phyloP scores from a whole-genome alignment of 2,329 filamentous ascomycete species.

The Colletotrichum ledebouriae region DNA sequence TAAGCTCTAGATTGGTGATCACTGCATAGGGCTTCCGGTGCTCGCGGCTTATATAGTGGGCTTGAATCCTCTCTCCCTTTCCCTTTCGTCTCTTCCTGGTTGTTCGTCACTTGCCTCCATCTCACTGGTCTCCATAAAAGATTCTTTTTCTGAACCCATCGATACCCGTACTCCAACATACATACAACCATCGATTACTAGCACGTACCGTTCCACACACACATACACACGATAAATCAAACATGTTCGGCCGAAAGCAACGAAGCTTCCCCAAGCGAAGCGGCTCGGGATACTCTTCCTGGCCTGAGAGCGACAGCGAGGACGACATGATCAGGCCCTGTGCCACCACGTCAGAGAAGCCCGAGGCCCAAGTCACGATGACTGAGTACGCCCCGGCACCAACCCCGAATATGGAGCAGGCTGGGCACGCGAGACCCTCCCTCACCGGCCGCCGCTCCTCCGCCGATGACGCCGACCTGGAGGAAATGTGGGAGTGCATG shows the following conservation, averaged over 20 bases:
- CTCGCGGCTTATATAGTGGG: conserved; percentile 40
- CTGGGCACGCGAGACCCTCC: conserved; percentile 11
- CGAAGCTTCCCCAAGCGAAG: conserved; percentile 28
- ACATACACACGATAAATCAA: not conserved
- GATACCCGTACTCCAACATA: not conserved
- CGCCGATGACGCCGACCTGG: conserved; percentile 33
- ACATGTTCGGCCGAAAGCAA: conserved; percentile 37
- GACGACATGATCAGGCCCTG: conserved; percentile 41
- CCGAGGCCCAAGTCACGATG: conserved; percentile 37
- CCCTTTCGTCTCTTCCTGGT: conserved; percentile 5
- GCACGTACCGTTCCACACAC: not conserved
- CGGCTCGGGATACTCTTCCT: conserved; percentile 36
- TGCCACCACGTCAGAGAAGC: conserved; percentile 33
- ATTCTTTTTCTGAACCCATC: no score
- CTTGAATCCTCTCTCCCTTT: conserved; percentile 15
- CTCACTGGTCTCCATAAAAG: conserved; percentile 6
- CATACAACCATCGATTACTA: not conserved
- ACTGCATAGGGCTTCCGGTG: conserved; percentile 38
- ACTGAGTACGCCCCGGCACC: conserved; percentile 34
- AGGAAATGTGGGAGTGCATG: conserved; percentile 43
- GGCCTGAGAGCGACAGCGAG: conserved; percentile 42
- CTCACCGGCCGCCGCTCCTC: conserved; percentile 38
- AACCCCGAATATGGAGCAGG: conserved; percentile 4
- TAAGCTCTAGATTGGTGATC: conserved; percentile 40
- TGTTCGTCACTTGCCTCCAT: conserved; percentile 18